Evolutionary conservation across 805 yeast species (phyloP), one percentile per base, ranked within the genome.

Genomic region (Ogataea pilisensis): DNA sequence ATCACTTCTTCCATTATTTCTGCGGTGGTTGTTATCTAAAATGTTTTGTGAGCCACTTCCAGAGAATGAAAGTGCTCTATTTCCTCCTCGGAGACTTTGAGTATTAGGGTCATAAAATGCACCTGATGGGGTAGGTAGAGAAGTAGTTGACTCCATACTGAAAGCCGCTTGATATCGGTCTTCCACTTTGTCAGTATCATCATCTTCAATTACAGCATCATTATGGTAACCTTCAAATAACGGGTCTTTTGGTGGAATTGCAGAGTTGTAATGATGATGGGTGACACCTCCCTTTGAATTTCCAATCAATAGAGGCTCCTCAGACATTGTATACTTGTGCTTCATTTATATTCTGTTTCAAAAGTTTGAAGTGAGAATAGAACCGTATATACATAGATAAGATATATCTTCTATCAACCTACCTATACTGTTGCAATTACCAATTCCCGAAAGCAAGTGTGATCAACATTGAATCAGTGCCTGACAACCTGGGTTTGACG

Each of bases 121-220:
- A 3, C 51, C 51, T 11, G 43, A 34, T 7, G 54, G 50, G 3
- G 50, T 41, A 1, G 54, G 54, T 37, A 50, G 35, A 11, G 54
- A 46, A 1, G 40, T 32, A 2, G 45, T 40, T 8, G 51, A 46
- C 8, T 9, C 26, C 14, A 43, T 30, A 22, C 37, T n/a, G n/a
- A n/a, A n/a, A n/a, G n/a, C n/a, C n/a, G n/a, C n/a, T n/a, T n/a
- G n/a, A n/a, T n/a, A n/a, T n/a, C n/a, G 39, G 6, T 25, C 26
- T 7, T 27, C 18, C 24, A 25, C 24, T 17, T 30, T 27, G 16
- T 33, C 41, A n/a, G 36, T 25, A 2, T 25, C 35, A 34, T 24
- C 31, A 2, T 31, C 35, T 2, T 32, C 29, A 8, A 26, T 31
- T n/a, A 20, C 17, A 12, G 34, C 44, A 14, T 37, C 39, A 25